Base-by-base conservation (phyloP, 345 rosid genomes). In the Erucastrum elatum region DNA sequence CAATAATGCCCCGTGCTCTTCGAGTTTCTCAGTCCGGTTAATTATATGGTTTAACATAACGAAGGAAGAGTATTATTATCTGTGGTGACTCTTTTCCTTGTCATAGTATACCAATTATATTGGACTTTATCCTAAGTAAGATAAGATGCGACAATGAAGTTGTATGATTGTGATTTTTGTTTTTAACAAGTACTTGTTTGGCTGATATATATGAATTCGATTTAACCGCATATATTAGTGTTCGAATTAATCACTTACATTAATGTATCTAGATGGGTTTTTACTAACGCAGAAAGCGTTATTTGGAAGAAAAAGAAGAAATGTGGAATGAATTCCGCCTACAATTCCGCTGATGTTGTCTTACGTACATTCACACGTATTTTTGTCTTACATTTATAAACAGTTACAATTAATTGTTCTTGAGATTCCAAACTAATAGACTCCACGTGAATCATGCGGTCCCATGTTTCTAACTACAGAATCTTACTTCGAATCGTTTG, bases 1-100 rank as follows among this genome's bases (percentile, higher is more conserved):
- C 78, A 37, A 70, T 74, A 7, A 7, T 80, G 69, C 79, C 83
- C 64, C 71, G 62, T 68, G 79, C 83, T 39, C 71, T 80, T 64
- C 75, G 41, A 35, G 60, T 80, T 17, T 75, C 78, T 39, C 82
- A 78, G 72, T 71, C 76, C 66, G 35, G 77, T 66, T 51, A 51
- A 51, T n/a, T 72, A 78, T 37, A 13, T 46, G 51, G 30, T 58
- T 35, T 27, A 0, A 37, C 4, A 21, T 35, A 56, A 31, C 34
- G 21, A 29, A 21, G 53, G 75, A 71, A 29, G 68, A 64, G 29
- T 7, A 63, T 26, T 61, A 30, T 34, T 30, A 63, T 30, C 41
- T 62, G 2, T 34, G 44, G 46, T 63, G 25, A 26, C 26, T 27
- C 56, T 37, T 35, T 21, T 34, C 44, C 79, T 68, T 51, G 53